phyloP scores from a whole-genome alignment of 139 green algal species.

The Ettlia oleoabundans region DNA sequence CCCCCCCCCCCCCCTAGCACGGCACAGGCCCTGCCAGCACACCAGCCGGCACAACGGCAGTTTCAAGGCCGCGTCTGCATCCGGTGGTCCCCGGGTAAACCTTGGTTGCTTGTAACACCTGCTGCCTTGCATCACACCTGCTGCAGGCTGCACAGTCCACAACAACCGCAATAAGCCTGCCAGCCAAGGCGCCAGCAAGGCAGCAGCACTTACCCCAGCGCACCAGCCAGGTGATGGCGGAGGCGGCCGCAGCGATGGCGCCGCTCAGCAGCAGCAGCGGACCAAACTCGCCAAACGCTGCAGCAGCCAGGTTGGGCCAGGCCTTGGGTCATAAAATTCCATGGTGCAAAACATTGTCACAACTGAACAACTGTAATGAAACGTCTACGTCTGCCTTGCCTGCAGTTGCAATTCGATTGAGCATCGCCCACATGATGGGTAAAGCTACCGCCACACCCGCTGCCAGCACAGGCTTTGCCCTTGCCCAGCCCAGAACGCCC shows the following conservation, averaged over 20 bases:
- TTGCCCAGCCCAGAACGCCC: background rate
- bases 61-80: too few species aligned
- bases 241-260: background rate
- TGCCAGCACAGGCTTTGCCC: background rate
- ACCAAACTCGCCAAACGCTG: constrained; percentile 30
- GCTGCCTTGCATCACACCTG: too few species aligned
- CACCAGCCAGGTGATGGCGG: background rate
- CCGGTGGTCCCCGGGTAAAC: too few species aligned
- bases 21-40: too few species aligned
- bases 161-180: background rate
- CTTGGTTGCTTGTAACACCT: too few species aligned
- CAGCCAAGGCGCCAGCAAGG: background rate
- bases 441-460: background rate
- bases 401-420: background rate
- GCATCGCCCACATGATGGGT: background rate
- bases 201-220: background rate
- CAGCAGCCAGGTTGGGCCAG: background rate
- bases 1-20: too few species aligned
- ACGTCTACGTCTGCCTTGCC: too few species aligned
- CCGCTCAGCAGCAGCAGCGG: background rate
- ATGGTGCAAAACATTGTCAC: too few species aligned
- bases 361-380: too few species aligned
- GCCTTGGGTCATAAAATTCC: too few species aligned
- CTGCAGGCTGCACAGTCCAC: background rate
- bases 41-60: too few species aligned